Percentiles rank a stretch among this genome's conserved stretches.
Evolutionary conservation across 1,284 basidiomycete species (phyloP).

Genomic region (Pisolithus thermaeus): DNA sequence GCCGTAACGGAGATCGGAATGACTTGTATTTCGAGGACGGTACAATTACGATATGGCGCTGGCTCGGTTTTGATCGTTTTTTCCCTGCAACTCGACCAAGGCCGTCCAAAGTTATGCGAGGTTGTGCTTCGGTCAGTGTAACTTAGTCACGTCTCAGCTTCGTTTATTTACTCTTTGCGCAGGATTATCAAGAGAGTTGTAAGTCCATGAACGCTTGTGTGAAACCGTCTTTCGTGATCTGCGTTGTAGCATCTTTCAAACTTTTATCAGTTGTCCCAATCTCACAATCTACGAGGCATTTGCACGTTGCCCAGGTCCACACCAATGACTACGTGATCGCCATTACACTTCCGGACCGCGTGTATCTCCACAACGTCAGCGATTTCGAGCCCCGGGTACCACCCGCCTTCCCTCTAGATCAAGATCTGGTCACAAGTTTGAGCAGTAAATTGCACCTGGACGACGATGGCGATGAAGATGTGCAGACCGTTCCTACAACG

Average conservation of each 20-base stretch:
- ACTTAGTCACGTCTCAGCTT: not conserved
- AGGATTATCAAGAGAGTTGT: conserved; percentile 75
- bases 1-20: conserved; percentile 27
- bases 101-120: conserved; percentile 40
- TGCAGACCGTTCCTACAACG: not conserved
- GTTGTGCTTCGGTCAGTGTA: conserved; percentile 52
- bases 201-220: conserved; percentile 10
- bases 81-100: conserved; percentile 45
- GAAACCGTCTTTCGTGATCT: conserved; percentile 7
- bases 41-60: conserved; percentile 57
- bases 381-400: conserved; percentile 36
- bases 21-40: conserved; percentile 40
- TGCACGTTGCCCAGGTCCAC: conserved; percentile 40
- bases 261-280: conserved; percentile 47
- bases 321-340: conserved; percentile 48
- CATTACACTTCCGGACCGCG: conserved; percentile 35
- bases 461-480: conserved; percentile 26
- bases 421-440: conserved; percentile 13
- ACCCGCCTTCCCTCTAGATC: conserved; percentile 20
- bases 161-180: conserved; percentile 3
- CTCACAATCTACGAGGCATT: conserved; percentile 33
- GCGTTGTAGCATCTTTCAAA: conserved; percentile 52
- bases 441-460: conserved; percentile 19
- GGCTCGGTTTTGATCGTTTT: conserved; percentile 60
- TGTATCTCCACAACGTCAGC: conserved; percentile 44